These are phyloP conservation scores for Aegilops bicornis DNA, from an alignment of 176 grass and related monocot genomes.

Conservation along the genomic window DNA sequence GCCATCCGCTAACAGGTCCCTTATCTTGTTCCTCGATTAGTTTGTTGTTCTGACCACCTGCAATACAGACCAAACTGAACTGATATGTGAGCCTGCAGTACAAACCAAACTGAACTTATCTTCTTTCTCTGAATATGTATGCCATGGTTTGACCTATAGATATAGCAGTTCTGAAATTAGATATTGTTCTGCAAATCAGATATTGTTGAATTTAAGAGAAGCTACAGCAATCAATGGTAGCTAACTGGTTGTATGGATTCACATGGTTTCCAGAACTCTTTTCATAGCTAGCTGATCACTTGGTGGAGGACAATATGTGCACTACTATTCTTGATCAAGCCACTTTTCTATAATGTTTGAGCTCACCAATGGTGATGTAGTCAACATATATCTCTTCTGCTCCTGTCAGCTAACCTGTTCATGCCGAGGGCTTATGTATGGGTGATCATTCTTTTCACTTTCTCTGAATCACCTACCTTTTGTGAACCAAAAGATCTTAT, in stretches of 20 bases:
- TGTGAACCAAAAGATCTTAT: slow-evolving; percentile 3
- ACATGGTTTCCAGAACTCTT: slow-evolving; percentile 22
- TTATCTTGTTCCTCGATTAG: too few relatives aligned
- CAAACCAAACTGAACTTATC: too few relatives aligned
- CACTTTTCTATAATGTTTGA: slow-evolving; percentile 11
- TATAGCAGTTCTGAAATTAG: too few relatives aligned
- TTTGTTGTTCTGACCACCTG: too few relatives aligned
- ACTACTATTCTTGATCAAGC: slow-evolving; percentile 40
- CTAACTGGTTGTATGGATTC: neutral
- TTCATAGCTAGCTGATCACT: slow-evolving; percentile 14
- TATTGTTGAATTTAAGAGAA: too few relatives aligned
- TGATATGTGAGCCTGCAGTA: too few relatives aligned
- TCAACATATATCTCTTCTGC: slow-evolving; percentile 27
- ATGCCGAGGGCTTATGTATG: neutral
- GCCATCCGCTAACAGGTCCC: too few relatives aligned
- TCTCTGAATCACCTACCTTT: slow-evolving; percentile 16
- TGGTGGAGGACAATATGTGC: slow-evolving; percentile 35
- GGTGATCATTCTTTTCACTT: neutral
- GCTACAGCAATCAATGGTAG: neutral
- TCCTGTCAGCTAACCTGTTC: slow-evolving; percentile 31
- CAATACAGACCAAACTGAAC: too few relatives aligned
- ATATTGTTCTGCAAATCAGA: too few relatives aligned
- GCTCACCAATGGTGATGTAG: slow-evolving; percentile 20
- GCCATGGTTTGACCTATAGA: too few relatives aligned
- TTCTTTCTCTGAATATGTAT: too few relatives aligned